Evolutionary conservation across 2,329 filamentous ascomycete species (phyloP).

Genomic region (Hypoxylon sp.): DNA sequence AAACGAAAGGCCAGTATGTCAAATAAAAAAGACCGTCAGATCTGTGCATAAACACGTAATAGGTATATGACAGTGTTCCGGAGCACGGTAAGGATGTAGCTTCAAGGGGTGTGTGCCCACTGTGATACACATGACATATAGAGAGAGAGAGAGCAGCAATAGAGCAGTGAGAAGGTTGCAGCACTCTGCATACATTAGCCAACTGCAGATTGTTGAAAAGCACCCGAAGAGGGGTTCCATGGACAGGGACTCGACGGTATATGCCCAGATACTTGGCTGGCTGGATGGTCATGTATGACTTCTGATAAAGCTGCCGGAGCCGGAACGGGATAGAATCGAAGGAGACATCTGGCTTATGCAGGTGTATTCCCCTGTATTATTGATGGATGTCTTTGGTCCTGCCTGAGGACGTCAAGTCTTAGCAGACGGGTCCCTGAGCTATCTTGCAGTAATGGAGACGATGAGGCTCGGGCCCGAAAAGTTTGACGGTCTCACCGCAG

Average conservation of each 20-base stretch:
- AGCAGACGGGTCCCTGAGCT: slow-evolving; percentile 40
- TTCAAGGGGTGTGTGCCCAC: background rate
- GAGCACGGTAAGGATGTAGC: slow-evolving; percentile 12
- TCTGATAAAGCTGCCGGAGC: slow-evolving; percentile 28
- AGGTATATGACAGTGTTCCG: slow-evolving; percentile 12
- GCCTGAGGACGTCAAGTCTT: slow-evolving; percentile 14
- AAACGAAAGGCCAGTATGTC: slow-evolving; percentile 8
- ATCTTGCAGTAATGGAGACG: slow-evolving; percentile 40
- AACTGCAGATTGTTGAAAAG: slow-evolving; percentile 29
- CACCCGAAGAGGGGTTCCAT: slow-evolving; percentile 39
- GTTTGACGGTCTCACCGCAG: slow-evolving; percentile 34
- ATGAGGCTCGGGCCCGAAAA: slow-evolving; percentile 42
- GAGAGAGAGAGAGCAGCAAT: slow-evolving; percentile 15
- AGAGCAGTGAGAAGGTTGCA: slow-evolving; percentile 20
- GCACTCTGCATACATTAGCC: slow-evolving; percentile 22
- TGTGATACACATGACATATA: slow-evolving; percentile 7
- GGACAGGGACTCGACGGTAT: slow-evolving; percentile 32
- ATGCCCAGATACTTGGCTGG: slow-evolving; percentile 25
- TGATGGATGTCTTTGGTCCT: slow-evolving; percentile 22
- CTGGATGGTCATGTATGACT: slow-evolving; percentile 25
- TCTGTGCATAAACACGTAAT: slow-evolving; percentile 19
- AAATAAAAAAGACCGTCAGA: slow-evolving; percentile 12
- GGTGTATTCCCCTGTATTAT: slow-evolving; percentile 27
- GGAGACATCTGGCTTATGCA: slow-evolving; percentile 36
- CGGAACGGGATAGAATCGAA: slow-evolving; percentile 32